A percentile compares a stretch with the other conserved stretches of the same genome.
phyloP scores from a whole-genome alignment of 495 filamentous ascomycete genomes.

The Podospora anserina region DNA sequence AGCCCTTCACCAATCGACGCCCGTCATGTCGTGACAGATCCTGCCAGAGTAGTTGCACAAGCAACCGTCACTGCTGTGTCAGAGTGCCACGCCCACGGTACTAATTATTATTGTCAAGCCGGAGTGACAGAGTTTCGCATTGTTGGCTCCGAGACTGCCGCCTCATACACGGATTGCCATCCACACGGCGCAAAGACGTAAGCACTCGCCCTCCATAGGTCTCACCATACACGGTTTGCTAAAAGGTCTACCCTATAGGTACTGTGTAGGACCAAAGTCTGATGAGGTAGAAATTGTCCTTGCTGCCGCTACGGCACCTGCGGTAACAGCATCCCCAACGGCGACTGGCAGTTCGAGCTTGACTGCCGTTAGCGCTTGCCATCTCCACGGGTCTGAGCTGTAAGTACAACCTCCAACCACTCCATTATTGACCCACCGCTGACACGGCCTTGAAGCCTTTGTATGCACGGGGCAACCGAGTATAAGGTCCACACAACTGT shows the following conservation, averaged over 20 bases:
- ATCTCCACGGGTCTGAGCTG: slow-evolving; percentile 17
- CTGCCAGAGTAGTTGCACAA: slow-evolving; percentile 4
- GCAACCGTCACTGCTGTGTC: slow-evolving; percentile 24
- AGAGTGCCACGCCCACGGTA: slow-evolving; percentile 18
- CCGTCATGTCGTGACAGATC: slow-evolving; percentile 15
- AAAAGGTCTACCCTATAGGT: background rate
- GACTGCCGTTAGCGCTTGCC: slow-evolving; percentile 21
- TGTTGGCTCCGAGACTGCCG: slow-evolving; percentile 15
- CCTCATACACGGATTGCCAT: slow-evolving; percentile 20
- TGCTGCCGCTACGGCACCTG: slow-evolving; percentile 9
- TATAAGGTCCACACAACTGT: slow-evolving; percentile 19
- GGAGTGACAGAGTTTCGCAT: slow-evolving; percentile 20
- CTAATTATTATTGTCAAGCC: slow-evolving; percentile 17
- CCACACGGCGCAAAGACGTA: slow-evolving; percentile 15
- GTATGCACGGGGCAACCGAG: slow-evolving; percentile 22
- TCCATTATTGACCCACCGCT: background rate
- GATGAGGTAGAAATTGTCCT: slow-evolving; percentile 17
- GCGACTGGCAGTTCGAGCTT: background rate
- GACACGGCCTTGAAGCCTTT: slow-evolving; percentile 5
- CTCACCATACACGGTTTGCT: background rate
- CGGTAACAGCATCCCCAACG: slow-evolving; percentile 12
- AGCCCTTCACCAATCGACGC: slow-evolving; percentile 11
- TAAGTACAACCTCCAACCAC: background rate
- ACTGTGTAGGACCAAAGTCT: slow-evolving; percentile 9
- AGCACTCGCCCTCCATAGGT: background rate